Percentiles rank a stretch among this genome's conserved stretches.
These are phyloP conservation scores for Colletotrichum sp. DNA, from an alignment of 2,329 filamentous ascomycete genomes.

Conservation along the genomic window DNA sequence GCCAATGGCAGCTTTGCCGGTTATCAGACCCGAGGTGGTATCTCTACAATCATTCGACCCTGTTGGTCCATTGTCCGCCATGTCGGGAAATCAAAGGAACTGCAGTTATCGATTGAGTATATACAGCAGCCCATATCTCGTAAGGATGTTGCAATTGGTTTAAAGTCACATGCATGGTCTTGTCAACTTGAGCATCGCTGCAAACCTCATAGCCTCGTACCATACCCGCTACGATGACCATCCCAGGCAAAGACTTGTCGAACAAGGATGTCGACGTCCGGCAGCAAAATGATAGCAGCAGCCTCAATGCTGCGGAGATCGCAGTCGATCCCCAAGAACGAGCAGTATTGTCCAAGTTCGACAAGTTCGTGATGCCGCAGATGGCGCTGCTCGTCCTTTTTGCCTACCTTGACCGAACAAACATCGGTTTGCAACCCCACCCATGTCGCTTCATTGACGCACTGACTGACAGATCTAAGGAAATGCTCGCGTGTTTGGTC, in stretches of 20 bases:
- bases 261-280: not conserved
- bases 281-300: not conserved
- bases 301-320: not conserved
- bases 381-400: not conserved
- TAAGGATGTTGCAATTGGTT: not conserved
- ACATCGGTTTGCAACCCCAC: not conserved
- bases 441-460: not conserved
- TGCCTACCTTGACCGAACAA: not conserved
- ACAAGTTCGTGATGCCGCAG: not conserved
- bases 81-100: not conserved
- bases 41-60: not conserved
- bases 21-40: not conserved
- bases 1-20: not conserved
- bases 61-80: not conserved
- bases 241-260: not conserved
- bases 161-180: not conserved
- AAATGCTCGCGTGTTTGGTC: slow-evolving; percentile 38
- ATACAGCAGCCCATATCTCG: not conserved
- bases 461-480: slow-evolving; percentile 14
- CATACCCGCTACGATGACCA: not conserved
- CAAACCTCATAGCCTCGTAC: not conserved
- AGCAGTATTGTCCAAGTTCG: not conserved
- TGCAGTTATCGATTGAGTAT: not conserved
- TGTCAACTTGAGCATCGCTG: not conserved
- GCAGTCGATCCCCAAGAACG: not conserved